Conservation (phyloP, 2,329 filamentous ascomycete genomes). For the Hypoxylon sp. region DNA sequence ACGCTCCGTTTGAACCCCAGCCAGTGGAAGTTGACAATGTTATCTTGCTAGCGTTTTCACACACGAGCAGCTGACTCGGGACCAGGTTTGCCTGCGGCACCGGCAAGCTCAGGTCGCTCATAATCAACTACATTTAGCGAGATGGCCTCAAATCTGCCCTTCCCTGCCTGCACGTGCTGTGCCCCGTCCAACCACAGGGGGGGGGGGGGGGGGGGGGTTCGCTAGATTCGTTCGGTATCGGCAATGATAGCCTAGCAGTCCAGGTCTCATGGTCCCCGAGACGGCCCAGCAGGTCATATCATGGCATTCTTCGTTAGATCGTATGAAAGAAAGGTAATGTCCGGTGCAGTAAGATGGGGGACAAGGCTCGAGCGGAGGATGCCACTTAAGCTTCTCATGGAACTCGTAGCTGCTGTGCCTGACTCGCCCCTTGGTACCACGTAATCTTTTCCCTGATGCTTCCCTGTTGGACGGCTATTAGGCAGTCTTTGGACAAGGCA, state of each 20-base stretch:
- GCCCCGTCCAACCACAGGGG: slow-evolving; percentile 12
- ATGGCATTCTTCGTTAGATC: neutral
- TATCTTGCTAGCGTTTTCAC: neutral
- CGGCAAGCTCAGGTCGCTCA: neutral
- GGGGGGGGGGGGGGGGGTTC: too few relatives aligned
- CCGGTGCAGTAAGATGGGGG: neutral
- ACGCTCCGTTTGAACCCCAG: slow-evolving; percentile 23
- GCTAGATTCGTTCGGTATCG: slow-evolving; percentile 16
- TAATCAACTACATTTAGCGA: slow-evolving; percentile 9
- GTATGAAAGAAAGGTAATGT: neutral
- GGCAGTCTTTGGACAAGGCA: neutral
- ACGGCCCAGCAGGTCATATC: slow-evolving; percentile 1
- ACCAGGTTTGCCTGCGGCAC: neutral
- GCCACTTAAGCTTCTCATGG: slow-evolving; percentile 12
- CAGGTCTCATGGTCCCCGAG: neutral
- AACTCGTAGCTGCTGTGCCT: neutral
- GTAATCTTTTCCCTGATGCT: slow-evolving; percentile 5
- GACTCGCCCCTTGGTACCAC: slow-evolving; percentile 1
- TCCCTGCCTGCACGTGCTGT: slow-evolving; percentile 9
- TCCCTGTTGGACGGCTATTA: slow-evolving; percentile 9
- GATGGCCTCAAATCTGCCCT: neutral
- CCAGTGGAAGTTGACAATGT: neutral
- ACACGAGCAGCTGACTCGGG: slow-evolving; percentile 3
- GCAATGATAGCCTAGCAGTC: slow-evolving; percentile 4
- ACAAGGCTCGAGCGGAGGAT: neutral